Evolutionary conservation across 1,284 basidiomycete genomes (phyloP).

Genomic region (Moesziomyces globuligerus): DNA sequence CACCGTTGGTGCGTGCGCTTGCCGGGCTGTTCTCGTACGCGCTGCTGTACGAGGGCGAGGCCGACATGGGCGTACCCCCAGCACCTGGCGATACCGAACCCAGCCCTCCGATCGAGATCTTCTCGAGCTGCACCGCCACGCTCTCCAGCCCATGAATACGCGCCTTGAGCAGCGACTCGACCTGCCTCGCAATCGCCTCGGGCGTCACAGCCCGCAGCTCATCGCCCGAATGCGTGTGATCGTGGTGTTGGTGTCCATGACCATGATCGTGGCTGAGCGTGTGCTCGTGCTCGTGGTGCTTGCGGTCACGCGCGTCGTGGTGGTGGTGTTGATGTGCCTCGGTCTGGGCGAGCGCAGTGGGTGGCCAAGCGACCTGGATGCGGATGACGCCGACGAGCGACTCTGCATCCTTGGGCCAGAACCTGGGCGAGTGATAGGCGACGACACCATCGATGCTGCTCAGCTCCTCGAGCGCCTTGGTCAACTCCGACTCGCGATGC

Average conservation of each 20-base stretch:
- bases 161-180: conserved; percentile 49
- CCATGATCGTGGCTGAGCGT: conserved; percentile 71
- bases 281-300: conserved; percentile 5
- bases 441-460: conserved; percentile 76
- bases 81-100: conserved; percentile 7
- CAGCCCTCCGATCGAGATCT: background rate
- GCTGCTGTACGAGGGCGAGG: conserved; percentile 29
- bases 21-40: conserved; percentile 18
- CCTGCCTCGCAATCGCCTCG: conserved; percentile 43
- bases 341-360: conserved; percentile 68
- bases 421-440: conserved; percentile 82
- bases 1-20: conserved; percentile 5
- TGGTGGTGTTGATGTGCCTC: background rate
- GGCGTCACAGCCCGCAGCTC: conserved; percentile 18
- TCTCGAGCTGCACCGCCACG: conserved; percentile 57
- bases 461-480: conserved; percentile 81
- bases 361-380: conserved; percentile 69
- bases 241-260: conserved; percentile 70
- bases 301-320: background rate
- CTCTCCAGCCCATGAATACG: conserved; percentile 54
- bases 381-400: conserved; percentile 84
- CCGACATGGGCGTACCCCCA: conserved; percentile 22
- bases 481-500: conserved; percentile 76
- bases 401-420: conserved; percentile 94
- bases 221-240: conserved; percentile 63